Evolutionary conservation across 192 early-diverging fungal species (phyloP), one percentile per base, ranked within the genome.

Genomic region (Anaeromyces robustus): DNA sequence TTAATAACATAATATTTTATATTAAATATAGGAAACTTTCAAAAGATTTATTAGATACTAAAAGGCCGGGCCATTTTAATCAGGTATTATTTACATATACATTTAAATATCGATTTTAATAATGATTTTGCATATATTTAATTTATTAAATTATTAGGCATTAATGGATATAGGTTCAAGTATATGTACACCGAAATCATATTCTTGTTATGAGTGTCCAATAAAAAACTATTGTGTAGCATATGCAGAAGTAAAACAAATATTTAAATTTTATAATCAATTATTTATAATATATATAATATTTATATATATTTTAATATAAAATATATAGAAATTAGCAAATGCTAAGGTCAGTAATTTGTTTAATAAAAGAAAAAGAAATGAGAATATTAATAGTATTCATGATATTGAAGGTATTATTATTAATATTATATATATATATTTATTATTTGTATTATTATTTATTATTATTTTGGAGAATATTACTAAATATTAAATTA

Each of bases 131-230:
- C n/a, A n/a, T n/a, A n/a, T n/a, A n/a, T n/a, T n/a, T n/a, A n/a
- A n/a, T n/a, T n/a, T n/a, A n/a, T n/a, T n/a, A n/a, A n/a, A n/a
- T n/a, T n/a, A n/a, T n/a, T n/a, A 68, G 52, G 92, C 91, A 14
- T 77, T 95, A 77, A 95, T 95, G 94, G 94, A 95, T 84, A 84
- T 94, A 9, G 94, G 94, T 1, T 92, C 94, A 1, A 88, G 87
- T 13, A 82, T 95, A 7, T 95, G 94, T 83, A 92, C 90, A 6
- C 93, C 93, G 2, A 85, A 85, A 79, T 89, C 88, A 29, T 93
- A 92, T 29, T 80, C 83, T 29, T 95, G 94, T 83, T 82, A 77
- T 17, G 79, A 81, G 13, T 95, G 94, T 85, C 93, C 93, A 4
- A 79, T 95, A 0, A 81, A 85, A 31, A 81, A 82, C 29, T 81